Percentiles rank a stretch among this genome's conserved stretches.
Evolutionary conservation across 805 yeast species (phyloP).

Genomic region (Saturnispora sanitii): DNA sequence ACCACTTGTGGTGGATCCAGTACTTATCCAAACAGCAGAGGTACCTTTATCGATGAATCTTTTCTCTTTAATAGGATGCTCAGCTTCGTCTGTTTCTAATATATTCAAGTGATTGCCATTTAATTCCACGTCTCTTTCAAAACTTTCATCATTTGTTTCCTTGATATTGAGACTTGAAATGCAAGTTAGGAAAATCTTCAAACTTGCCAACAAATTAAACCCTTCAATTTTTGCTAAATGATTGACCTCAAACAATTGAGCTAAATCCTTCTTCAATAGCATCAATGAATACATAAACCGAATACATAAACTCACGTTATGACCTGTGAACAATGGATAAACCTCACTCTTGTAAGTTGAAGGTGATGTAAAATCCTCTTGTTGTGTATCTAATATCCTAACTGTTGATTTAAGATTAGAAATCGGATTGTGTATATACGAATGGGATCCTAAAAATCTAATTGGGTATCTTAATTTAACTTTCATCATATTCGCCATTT

Average conservation of each 20-base stretch:
- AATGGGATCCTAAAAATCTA: conserved; percentile 36
- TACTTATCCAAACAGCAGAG: neutral
- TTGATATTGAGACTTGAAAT: conserved; percentile 12
- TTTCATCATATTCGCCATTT: conserved; percentile 32
- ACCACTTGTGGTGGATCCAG: too few relatives aligned
- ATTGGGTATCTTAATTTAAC: conserved; percentile 42
- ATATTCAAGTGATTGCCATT: neutral
- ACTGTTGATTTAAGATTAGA: conserved; percentile 22
- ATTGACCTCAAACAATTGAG: conserved; percentile 31
- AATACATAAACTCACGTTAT: conserved; percentile 26
- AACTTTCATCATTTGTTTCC: too few relatives aligned
- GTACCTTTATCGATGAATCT: neutral
- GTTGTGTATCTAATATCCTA: neutral
- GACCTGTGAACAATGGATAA: conserved; percentile 44
- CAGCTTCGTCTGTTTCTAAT: too few relatives aligned
- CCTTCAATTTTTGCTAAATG: conserved; percentile 24
- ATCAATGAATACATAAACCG: conserved; percentile 42
- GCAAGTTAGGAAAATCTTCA: conserved; percentile 28
- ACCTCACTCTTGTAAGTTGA: conserved; percentile 19
- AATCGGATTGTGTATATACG: conserved; percentile 40
- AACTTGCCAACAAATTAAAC: conserved; percentile 26
- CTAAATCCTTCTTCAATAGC: conserved; percentile 37
- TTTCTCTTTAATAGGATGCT: too few relatives aligned
- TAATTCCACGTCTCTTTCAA: neutral
- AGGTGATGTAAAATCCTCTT: neutral